A percentile compares a stretch with the other conserved stretches of the same genome.
Evolutionary conservation across 148 eudicot species (phyloP).

Genomic region (Hydrangea macrophylla): DNA sequence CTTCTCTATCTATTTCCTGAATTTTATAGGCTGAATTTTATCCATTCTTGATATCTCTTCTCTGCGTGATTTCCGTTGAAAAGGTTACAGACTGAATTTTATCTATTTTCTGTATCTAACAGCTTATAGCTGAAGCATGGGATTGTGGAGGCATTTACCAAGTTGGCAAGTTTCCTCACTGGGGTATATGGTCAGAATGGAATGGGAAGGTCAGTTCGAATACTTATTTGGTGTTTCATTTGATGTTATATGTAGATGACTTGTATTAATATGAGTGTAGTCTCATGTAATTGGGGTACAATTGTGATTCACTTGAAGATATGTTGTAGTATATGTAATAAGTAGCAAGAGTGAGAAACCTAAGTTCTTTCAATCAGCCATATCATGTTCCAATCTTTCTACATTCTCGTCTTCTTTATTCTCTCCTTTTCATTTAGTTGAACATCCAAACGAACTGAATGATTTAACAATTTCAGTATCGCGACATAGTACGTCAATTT

Average conservation of each 20-base stretch:
- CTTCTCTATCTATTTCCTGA: background rate
- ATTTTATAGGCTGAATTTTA: background rate
- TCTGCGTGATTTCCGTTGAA: background rate
- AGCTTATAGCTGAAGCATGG: conserved; percentile 99
- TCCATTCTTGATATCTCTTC: background rate
- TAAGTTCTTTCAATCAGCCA: background rate
- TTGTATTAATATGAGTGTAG: background rate
- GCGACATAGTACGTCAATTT: conserved; percentile 82
- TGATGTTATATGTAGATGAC: background rate
- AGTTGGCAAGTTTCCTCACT: conserved; percentile 96
- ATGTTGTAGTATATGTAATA: background rate
- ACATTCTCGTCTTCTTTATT: background rate
- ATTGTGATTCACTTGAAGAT: background rate
- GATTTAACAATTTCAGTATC: conserved; percentile 55
- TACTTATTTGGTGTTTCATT: background rate
- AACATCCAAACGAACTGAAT: conserved; percentile 3
- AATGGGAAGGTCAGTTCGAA: conserved; percentile 78
- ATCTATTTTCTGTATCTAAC: conserved; percentile 19
- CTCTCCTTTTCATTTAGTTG: background rate
- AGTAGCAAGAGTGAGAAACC: background rate
- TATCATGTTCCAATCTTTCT: background rate
- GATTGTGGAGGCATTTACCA: conserved; percentile 99
- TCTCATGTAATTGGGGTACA: background rate
- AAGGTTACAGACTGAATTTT: background rate
- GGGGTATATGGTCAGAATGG: conserved; percentile 99